Evolutionary conservation across 1,284 basidiomycete species (phyloP).

Genomic region (Tranzscheliella williamsii): DNA sequence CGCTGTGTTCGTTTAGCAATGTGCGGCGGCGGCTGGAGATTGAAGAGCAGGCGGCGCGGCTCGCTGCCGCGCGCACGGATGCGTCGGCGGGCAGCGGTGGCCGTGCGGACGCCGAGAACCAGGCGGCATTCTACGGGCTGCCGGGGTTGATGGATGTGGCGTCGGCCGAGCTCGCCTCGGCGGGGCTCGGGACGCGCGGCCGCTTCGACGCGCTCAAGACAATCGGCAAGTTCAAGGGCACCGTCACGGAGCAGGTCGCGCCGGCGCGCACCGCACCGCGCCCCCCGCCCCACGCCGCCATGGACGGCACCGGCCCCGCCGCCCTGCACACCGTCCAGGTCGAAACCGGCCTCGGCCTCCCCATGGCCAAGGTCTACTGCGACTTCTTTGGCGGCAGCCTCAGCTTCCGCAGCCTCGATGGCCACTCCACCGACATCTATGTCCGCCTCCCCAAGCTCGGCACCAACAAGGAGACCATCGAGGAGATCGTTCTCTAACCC

Average conservation of each 20-base stretch:
- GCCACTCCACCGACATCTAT: conserved; percentile 56
- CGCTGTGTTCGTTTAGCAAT: conserved; percentile 50
- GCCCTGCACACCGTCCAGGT: conserved; percentile 34
- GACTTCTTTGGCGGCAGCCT: conserved; percentile 70
- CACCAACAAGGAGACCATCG: conserved; percentile 72
- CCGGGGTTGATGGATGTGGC: neutral
- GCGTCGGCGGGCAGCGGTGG: no score
- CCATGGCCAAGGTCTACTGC: conserved; percentile 54
- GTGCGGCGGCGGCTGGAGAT: conserved; percentile 45
- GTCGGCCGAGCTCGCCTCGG: conserved; percentile 6
- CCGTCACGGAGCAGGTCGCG: conserved; percentile 43
- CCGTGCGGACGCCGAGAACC: neutral
- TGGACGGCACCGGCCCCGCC: conserved; percentile 34
- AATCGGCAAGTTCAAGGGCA: conserved; percentile 50
- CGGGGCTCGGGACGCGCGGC: conserved; percentile 24
- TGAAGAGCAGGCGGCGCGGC: conserved; percentile 13
- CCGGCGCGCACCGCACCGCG: neutral
- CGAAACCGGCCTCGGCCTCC: conserved; percentile 51
- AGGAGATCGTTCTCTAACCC: conserved; percentile 34
- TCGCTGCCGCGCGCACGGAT: neutral
- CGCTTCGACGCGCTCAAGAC: conserved; percentile 37
- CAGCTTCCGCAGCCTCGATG: conserved; percentile 78
- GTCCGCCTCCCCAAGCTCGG: conserved; percentile 78
- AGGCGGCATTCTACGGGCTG: conserved; percentile 4
- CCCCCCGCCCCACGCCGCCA: neutral